These are phyloP conservation scores for Apophysomyces elegans DNA, from an alignment of 371 early-diverging fungal species.

Conservation along the genomic window DNA sequence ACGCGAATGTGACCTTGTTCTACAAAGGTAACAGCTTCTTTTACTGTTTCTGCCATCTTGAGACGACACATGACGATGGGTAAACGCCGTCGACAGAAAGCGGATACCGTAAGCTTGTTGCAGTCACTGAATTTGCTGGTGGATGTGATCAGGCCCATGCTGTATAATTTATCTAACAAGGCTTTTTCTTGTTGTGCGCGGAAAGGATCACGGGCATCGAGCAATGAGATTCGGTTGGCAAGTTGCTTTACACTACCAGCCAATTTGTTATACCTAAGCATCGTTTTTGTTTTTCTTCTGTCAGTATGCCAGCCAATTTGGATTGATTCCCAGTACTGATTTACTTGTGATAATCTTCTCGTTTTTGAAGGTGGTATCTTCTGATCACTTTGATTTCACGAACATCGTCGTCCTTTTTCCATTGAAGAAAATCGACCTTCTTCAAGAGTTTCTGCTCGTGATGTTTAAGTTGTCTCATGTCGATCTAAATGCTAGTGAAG, in stretches of 20 bases:
- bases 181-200: constrained; percentile 79
- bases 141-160: constrained; percentile 88
- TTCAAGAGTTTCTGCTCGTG: constrained; percentile 98
- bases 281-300: background rate
- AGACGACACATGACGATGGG: constrained; percentile 95
- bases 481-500: background rate
- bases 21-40: constrained; percentile 92
- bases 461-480: constrained; percentile 85
- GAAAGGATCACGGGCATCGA: constrained; percentile 91
- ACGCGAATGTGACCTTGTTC: constrained; percentile 99
- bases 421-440: constrained; percentile 98
- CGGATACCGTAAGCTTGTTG: constrained; percentile 89
- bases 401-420: constrained; percentile 92
- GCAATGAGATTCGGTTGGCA: constrained; percentile 86
- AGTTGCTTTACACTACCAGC: constrained; percentile 89
- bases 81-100: constrained; percentile 93
- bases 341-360: constrained; percentile 96
- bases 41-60: constrained; percentile 97
- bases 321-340: no score
- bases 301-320: constrained; percentile 1
- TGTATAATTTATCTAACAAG: constrained; percentile 90
- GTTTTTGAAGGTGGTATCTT: constrained; percentile 89
- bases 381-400: constrained; percentile 93
- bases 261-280: constrained; percentile 87
- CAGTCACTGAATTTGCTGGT: constrained; percentile 88